Base-by-base conservation (phyloP, 2,329 filamentous ascomycete species). In the Didymella segeticola region DNA sequence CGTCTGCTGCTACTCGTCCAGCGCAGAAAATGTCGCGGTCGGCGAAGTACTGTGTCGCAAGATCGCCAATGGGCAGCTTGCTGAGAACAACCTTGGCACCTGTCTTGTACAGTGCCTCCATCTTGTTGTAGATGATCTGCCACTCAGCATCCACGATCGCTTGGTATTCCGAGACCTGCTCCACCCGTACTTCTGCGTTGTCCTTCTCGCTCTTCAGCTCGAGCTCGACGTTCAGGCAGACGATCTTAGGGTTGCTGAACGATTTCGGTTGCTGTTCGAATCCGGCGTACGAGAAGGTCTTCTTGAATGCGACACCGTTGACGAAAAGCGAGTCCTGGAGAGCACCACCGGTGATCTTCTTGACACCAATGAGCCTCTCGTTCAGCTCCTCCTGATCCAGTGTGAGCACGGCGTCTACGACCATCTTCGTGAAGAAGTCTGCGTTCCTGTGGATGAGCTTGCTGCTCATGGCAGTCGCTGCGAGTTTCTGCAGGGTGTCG, bases 61-160 rank as follows among this genome's bases (percentile, higher is more conserved):
- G 80, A 81, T 99, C 95, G 71, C 95, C 95, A 71, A 99, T 98
- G 33, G 95, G 95, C 58, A 98, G 83, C 80, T 97, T 98, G 79
- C 91, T 96, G 53, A 99, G 87, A 34, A 99, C 92, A 45, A 99
- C 92, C 85, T 97, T 96, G 62, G 95, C 95, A 48, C 95, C 95
- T 5, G 93, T 97, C 78, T 93, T 88, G 83, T 93, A 86, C 47
- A 96, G 80, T 42, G 93, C 91, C 80, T 99, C 95, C 75, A 99
- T 90, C 84, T 99, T 99, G 83, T 97, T 93, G 86, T 89, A 98
- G 77, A 99, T 99, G 74, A 99, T 99, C 78, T 97, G 92, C 95
- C 95, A 99, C 79, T 99, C 95, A 25, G 95, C 95, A 72, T 99
- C 95, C 73, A 99, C 95, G 66, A 99, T 97, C 60, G 95, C 95